These are phyloP conservation scores for Penicillium sp. DNA, from an alignment of 2,329 filamentous ascomycete genomes.

Conservation along the genomic window DNA sequence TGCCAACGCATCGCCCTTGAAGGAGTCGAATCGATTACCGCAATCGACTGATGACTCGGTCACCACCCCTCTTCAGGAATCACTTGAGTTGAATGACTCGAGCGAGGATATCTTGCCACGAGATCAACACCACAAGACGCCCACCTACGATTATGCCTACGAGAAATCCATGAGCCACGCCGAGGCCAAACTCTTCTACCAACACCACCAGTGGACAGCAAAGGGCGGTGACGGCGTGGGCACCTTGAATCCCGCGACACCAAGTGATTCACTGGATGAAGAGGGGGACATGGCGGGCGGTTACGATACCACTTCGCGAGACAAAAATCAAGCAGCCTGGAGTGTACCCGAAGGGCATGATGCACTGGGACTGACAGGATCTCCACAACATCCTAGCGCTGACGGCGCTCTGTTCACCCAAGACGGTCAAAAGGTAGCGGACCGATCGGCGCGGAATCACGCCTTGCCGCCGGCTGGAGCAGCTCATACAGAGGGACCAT, in stretches of 20 bases:
- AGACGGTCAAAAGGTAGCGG: slow-evolving; percentile 39
- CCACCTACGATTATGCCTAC: slow-evolving; percentile 86
- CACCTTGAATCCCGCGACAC: slow-evolving; percentile 33
- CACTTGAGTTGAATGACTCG: slow-evolving; percentile 6
- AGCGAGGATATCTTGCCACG: slow-evolving; percentile 31
- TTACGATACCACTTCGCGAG: slow-evolving; percentile 5
- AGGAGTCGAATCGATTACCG: slow-evolving; percentile 7
- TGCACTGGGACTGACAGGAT: slow-evolving; percentile 10
- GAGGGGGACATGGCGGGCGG: not conserved
- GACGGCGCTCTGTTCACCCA: slow-evolving; percentile 3
- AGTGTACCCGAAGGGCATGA: slow-evolving; percentile 13
- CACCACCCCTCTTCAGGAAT: slow-evolving; percentile 9
- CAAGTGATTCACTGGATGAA: slow-evolving; percentile 11
- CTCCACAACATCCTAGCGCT: slow-evolving; percentile 6
- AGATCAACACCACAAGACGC: slow-evolving; percentile 59
- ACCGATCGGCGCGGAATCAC: slow-evolving; percentile 47
- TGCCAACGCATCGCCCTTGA: slow-evolving; percentile 14
- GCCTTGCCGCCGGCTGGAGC: slow-evolving; percentile 44
- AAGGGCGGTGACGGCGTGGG: slow-evolving; percentile 34
- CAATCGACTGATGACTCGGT: slow-evolving; percentile 7
- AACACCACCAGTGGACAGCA: slow-evolving; percentile 68
- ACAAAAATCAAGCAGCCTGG: slow-evolving; percentile 1
- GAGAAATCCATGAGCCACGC: slow-evolving; percentile 93
- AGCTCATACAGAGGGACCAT: slow-evolving; percentile 52
- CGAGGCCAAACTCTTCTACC: slow-evolving; percentile 94